Conservation (phyloP, 495 filamentous ascomycete species). For the Aspergillus conjunctus region DNA sequence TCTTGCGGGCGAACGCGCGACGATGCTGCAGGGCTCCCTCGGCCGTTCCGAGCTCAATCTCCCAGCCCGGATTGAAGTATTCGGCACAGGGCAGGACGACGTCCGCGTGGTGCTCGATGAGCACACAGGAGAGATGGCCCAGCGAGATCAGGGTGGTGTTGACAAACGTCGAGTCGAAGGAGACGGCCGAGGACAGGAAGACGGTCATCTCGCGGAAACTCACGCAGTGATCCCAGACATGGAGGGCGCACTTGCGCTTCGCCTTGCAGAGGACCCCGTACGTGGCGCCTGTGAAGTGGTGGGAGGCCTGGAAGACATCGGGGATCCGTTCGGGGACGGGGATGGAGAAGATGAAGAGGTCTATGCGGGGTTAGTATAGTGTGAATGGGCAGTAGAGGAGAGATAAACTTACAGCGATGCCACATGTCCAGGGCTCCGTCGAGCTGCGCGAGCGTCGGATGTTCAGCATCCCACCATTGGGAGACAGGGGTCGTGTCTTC, state of each 20-base stretch:
- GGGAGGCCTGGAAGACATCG: slow-evolving; percentile 64
- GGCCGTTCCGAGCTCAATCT: slow-evolving; percentile 62
- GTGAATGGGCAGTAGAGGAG: background rate
- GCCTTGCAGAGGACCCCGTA: slow-evolving; percentile 68
- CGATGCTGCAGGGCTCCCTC: slow-evolving; percentile 58
- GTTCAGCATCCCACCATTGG: slow-evolving; percentile 57
- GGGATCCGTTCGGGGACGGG: slow-evolving; percentile 63
- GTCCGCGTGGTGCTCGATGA: slow-evolving; percentile 63
- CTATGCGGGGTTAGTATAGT: too few species aligned
- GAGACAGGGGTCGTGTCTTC: slow-evolving; percentile 50
- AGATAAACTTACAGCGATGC: slow-evolving; percentile 46
- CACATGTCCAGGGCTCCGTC: slow-evolving; percentile 59
- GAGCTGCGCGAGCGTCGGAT: slow-evolving; percentile 57
- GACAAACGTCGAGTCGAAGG: slow-evolving; percentile 57
- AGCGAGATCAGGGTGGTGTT: slow-evolving; percentile 29
- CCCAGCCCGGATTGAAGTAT: slow-evolving; percentile 71
- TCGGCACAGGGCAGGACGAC: slow-evolving; percentile 65
- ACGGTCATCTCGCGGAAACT: slow-evolving; percentile 61
- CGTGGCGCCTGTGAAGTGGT: slow-evolving; percentile 62
- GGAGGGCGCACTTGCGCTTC: slow-evolving; percentile 58
- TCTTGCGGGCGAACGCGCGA: slow-evolving; percentile 58
- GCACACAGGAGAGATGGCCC: slow-evolving; percentile 42
- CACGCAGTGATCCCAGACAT: slow-evolving; percentile 70
- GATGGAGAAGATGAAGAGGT: slow-evolving; percentile 68
- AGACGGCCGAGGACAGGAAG: slow-evolving; percentile 37